phyloP scores from a whole-genome alignment of 441 rosid species.

The Mallotus japonicus region DNA sequence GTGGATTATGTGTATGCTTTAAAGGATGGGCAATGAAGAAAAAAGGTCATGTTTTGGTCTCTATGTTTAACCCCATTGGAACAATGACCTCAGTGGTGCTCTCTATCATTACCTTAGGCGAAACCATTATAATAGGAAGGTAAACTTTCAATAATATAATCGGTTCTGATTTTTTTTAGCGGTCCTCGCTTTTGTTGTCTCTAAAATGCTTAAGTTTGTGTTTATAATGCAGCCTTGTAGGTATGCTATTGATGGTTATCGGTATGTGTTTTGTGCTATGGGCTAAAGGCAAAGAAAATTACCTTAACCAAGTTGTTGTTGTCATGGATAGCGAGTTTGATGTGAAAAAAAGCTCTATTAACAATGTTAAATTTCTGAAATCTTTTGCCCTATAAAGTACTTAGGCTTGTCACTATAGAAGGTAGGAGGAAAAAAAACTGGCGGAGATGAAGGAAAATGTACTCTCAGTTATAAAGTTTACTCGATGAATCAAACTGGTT shows the following conservation, averaged over 20 bases:
- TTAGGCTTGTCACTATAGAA: neutral
- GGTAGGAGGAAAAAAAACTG: neutral
- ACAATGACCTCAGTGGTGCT: conserved; percentile 56
- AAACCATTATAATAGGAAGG: conserved; percentile 67
- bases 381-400: neutral
- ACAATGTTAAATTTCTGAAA: conserved; percentile 24
- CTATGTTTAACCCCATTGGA: conserved; percentile 81
- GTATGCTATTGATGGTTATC: conserved; percentile 73
- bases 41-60: conserved; percentile 84
- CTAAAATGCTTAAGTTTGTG: too few relatives aligned
- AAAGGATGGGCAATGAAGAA: conserved; percentile 96
- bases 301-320: conserved; percentile 25
- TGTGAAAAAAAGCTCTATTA: conserved; percentile 63
- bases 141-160: conserved; percentile 8
- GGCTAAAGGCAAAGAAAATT: conserved; percentile 85
- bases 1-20: conserved; percentile 75
- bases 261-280: conserved; percentile 82
- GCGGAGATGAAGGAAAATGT: neutral
- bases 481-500: neutral
- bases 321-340: conserved; percentile 53
- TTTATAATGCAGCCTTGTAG: conserved; percentile 53
- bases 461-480: neutral
- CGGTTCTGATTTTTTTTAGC: neutral
- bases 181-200: neutral
- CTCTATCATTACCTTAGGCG: conserved; percentile 46